Evolutionary conservation across 164 flowering plant species (phyloP).

Genomic region (Sedum album): DNA sequence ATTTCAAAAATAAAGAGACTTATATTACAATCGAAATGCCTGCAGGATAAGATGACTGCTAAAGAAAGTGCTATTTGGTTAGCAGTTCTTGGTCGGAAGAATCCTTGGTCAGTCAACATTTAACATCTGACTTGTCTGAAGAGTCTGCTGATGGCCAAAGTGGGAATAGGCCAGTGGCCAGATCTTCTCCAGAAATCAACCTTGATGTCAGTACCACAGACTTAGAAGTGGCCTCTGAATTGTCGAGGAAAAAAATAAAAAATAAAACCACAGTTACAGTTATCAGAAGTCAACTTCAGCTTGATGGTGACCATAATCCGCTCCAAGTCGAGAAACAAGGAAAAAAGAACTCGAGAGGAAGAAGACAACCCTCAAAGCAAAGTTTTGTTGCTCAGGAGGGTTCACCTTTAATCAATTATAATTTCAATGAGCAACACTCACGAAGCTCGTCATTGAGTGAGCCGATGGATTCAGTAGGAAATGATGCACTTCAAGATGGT

Average conservation of each 20-base stretch:
- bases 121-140: constrained; percentile 4
- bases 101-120: constrained; percentile 23
- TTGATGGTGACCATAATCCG: neutral
- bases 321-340: neutral
- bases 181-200: neutral
- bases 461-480: neutral
- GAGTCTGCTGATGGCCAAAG: constrained; percentile 2
- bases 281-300: neutral
- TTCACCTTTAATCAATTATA: neutral
- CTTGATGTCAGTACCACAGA: constrained; percentile 5
- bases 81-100: constrained; percentile 47
- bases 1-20: constrained; percentile 47
- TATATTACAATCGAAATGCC: constrained; percentile 53
- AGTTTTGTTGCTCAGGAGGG: neutral
- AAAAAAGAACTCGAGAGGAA: neutral
- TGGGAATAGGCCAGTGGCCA: neutral
- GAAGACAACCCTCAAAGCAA: neutral
- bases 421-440: neutral
- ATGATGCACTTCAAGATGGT: neutral
- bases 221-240: neutral
- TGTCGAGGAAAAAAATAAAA: neutral
- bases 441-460: neutral
- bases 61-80: constrained; percentile 54
- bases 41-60: constrained; percentile 60
- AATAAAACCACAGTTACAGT: neutral